These are phyloP conservation scores for Claviceps fusiformis DNA, from an alignment of 2,329 filamentous ascomycete genomes.

Conservation along the genomic window DNA sequence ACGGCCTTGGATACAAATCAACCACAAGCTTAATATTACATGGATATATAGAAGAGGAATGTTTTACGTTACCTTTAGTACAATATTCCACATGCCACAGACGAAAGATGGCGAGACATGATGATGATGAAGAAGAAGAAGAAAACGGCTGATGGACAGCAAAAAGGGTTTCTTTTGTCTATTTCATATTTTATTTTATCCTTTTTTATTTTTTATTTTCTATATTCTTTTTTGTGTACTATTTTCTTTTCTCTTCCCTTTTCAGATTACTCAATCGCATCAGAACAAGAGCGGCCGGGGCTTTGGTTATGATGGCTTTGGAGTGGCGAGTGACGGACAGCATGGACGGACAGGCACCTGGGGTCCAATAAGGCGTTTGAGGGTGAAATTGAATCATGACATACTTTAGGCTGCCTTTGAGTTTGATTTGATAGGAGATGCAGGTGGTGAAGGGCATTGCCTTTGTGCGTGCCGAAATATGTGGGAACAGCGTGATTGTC, in stretches of 20 bases:
- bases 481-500: too few relatives aligned
- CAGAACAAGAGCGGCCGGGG: constrained; percentile 4
- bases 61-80: background rate
- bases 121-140: background rate
- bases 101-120: too few relatives aligned
- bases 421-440: background rate
- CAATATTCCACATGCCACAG: background rate
- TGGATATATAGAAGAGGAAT: constrained; percentile 2
- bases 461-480: too few relatives aligned
- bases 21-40: background rate
- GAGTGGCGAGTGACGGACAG: constrained; percentile 6
- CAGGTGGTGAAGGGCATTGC: background rate
- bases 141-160: background rate
- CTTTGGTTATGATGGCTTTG: constrained; percentile 8
- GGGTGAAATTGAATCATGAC: background rate
- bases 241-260: background rate
- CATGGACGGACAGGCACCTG: constrained; percentile 8
- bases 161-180: background rate
- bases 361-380: constrained; percentile 10
- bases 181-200: background rate
- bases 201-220: background rate
- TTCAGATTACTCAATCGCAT: constrained; percentile 5
- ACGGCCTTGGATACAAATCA: constrained; percentile 4
- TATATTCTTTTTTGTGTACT: constrained; percentile 7
- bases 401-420: too few relatives aligned